Evolutionary conservation across 2,329 filamentous ascomycete species (phyloP), one percentile per base, ranked within the genome.

Genomic region (Cordyceps pruinosa): DNA sequence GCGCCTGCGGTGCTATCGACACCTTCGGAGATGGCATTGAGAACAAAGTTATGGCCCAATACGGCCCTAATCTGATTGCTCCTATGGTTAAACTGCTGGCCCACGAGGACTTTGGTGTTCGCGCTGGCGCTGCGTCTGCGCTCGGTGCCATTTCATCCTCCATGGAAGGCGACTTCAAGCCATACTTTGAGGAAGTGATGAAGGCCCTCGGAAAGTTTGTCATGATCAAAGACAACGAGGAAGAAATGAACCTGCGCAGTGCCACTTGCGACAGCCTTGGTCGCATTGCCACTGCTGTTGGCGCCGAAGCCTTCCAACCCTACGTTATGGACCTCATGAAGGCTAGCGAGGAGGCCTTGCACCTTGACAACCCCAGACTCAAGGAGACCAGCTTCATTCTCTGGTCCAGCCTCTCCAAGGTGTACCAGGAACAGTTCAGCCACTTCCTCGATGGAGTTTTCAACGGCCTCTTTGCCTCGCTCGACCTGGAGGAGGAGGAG

Each of bases 381-480:
- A 89, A 91, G 72, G 94, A 99, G 78, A 97, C 91, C 61, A 96
- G 90, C 70, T 99, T 96, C 75, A 95, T 97, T 61, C 81, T 99
- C 56, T 99, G 94, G 93, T 91, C 90, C 63, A 90, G 89, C 41
- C 85, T 99, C 69, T 88, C 93, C 61, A 95, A 95, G 77, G 90
- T 97, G 10, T 97, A 97, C 73, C 86, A 88, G 66, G 88, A 90
- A 67, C 80, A 91, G 56, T 93, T 95, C 61, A 83, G 84, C 57
- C 85, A 88, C 58, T 94, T 90, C 75, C 81, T 94, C 7, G 78
- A 82, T 0, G 89, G 88, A 51, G 88, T 90, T 51, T 87, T 93
- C 70, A 85, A 88, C 69, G 86, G 87, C 55, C 81, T 97, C 25
- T 87, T 94, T 63, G 85, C 90, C 59, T 93, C 90, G 68, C 81